phyloP scores from a whole-genome alignment of 495 filamentous ascomycete genomes.

The Cladorrhinum samala region DNA sequence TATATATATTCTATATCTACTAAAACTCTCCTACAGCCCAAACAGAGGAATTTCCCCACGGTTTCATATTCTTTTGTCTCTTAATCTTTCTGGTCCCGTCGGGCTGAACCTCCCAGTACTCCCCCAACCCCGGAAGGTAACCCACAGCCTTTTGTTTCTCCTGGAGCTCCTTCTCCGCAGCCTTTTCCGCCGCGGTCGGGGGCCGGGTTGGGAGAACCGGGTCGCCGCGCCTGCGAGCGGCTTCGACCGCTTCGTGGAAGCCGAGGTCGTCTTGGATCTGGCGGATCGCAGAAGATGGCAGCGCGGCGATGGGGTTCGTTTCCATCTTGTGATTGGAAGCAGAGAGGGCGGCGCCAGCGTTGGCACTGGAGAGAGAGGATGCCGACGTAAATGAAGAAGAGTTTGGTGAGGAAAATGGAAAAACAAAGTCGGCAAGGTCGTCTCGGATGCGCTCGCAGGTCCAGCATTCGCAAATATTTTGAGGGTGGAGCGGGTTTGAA shows the following conservation, averaged over 20 bases:
- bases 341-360: too few relatives aligned
- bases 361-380: too few relatives aligned
- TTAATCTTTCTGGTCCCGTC: conserved; percentile 3
- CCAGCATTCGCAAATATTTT: neutral
- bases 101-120: neutral
- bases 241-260: neutral
- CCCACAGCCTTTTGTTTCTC: neutral
- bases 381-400: neutral
- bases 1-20: too few relatives aligned
- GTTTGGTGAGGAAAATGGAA: neutral
- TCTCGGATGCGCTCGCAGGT: conserved; percentile 7
- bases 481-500: neutral
- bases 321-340: too few relatives aligned
- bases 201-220: neutral
- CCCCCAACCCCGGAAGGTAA: neutral
- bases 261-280: conserved; percentile 3
- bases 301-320: too few relatives aligned
- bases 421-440: neutral
- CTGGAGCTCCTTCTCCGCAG: neutral
- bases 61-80: neutral
- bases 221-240: neutral
- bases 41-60: neutral
- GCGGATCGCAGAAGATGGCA: neutral
- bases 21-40: neutral
- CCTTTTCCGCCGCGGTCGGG: neutral